Evolutionary conservation across 2,329 filamentous ascomycete species (phyloP).

Genomic region (Arthrocladium fulminans): DNA sequence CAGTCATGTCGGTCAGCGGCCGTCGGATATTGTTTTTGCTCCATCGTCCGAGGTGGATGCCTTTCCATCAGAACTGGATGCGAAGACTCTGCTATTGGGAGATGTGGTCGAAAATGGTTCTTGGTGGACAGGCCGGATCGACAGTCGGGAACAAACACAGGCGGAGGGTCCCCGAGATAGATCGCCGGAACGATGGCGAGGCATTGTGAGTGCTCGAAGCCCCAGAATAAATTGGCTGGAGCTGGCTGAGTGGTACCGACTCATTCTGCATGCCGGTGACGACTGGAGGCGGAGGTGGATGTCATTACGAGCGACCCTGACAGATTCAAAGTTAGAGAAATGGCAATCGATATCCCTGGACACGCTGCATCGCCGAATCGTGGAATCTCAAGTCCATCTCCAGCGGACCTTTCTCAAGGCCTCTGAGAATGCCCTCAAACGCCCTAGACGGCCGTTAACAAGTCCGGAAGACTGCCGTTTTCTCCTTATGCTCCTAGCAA

Average conservation of each 20-base stretch:
- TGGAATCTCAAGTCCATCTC: slow-evolving; percentile 58
- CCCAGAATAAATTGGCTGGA: slow-evolving; percentile 68
- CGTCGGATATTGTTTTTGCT: slow-evolving; percentile 19
- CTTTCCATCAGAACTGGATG: slow-evolving; percentile 56
- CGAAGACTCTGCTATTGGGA: slow-evolving; percentile 64
- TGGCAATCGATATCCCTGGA: slow-evolving; percentile 35
- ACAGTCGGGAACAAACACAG: slow-evolving; percentile 18
- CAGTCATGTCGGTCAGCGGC: slow-evolving; percentile 28
- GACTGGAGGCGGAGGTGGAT: slow-evolving; percentile 56
- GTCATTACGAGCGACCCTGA: slow-evolving; percentile 36
- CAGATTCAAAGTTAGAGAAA: slow-evolving; percentile 13
- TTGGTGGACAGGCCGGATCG: slow-evolving; percentile 61
- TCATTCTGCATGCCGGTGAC: slow-evolving; percentile 58
- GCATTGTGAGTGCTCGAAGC: slow-evolving; percentile 48
- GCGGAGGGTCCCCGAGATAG: slow-evolving; percentile 25
- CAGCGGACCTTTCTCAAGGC: slow-evolving; percentile 66
- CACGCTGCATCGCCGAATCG: slow-evolving; percentile 38
- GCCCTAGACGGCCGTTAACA: slow-evolving; percentile 61
- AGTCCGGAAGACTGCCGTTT: slow-evolving; percentile 66
- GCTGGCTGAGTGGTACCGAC: slow-evolving; percentile 64
- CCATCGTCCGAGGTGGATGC: slow-evolving; percentile 28
- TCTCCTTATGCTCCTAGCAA: slow-evolving; percentile 66
- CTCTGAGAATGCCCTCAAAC: slow-evolving; percentile 68
- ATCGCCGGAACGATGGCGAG: slow-evolving; percentile 24
- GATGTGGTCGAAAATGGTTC: slow-evolving; percentile 71